A percentile compares a stretch with the other conserved stretches of the same genome.
These are phyloP conservation scores for Ulota crispa DNA, from an alignment of 225 moss, liverwort and hornwort genomes.

Conservation along the genomic window DNA sequence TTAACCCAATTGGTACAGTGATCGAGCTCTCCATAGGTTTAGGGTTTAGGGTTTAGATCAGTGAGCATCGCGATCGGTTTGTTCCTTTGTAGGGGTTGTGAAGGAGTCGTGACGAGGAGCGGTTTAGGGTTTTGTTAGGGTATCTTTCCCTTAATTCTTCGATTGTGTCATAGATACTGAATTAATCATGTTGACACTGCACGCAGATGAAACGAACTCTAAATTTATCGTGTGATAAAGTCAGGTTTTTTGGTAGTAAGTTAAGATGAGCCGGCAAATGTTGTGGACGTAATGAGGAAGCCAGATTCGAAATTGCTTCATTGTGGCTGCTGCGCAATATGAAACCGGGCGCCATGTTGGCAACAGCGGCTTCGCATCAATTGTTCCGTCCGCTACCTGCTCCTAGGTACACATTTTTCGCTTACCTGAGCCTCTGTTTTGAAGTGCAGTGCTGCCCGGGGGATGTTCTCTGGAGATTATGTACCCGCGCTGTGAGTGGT, in stretches of 20 bases:
- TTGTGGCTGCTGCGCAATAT: constrained; percentile 22
- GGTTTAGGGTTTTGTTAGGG: neutral
- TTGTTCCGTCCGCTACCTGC: constrained; percentile 49
- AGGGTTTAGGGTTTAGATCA: neutral
- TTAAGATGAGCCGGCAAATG: neutral
- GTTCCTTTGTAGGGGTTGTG: neutral
- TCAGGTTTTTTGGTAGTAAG: neutral
- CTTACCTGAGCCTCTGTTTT: neutral
- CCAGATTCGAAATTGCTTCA: neutral
- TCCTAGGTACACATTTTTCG: constrained; percentile 35
- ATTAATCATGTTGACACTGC: neutral
- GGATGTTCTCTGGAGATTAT: too few species aligned
- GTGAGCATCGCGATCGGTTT: neutral
- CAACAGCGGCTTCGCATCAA: constrained; percentile 48
- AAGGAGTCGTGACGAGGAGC: neutral
- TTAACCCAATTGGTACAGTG: neutral
- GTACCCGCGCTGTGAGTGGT: too few species aligned
- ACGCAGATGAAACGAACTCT: neutral
- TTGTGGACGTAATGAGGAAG: constrained; percentile 16
- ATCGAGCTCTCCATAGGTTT: neutral
- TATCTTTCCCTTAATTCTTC: neutral
- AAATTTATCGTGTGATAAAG: neutral
- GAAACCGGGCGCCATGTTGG: constrained; percentile 41
- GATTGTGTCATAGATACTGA: neutral
- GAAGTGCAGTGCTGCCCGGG: too few species aligned